Conservation (phyloP, 129 eudicot genomes). For the Chrysanthemum seticuspe region DNA sequence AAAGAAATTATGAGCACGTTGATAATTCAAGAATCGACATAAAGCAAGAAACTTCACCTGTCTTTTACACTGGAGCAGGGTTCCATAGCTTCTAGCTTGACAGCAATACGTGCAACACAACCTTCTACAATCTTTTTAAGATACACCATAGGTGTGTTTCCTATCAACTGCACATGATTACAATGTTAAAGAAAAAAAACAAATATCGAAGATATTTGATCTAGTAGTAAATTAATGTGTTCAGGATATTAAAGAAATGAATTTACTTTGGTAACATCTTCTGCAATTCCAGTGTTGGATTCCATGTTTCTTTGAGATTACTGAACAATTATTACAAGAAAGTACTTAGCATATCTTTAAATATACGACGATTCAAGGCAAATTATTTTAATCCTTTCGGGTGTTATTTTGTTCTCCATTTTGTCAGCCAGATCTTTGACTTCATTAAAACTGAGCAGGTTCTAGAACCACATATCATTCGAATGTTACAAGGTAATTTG, state of each 20-base stretch:
- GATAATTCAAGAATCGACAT: neutral
- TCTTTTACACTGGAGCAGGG: slow-evolving; percentile 77
- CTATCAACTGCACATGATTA: slow-evolving; percentile 50
- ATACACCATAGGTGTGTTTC: slow-evolving; percentile 74
- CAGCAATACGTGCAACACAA: slow-evolving; percentile 64
- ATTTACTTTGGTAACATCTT: slow-evolving; percentile 64
- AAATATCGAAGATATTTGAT: too few species aligned
- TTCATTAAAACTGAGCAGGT: too few species aligned
- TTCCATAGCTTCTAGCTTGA: slow-evolving; percentile 66
- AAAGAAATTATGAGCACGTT: neutral
- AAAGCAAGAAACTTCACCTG: slow-evolving; percentile 35
- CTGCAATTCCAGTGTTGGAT: slow-evolving; percentile 48
- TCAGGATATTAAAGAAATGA: slow-evolving; percentile 9
- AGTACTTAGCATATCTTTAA: slow-evolving; percentile 15
- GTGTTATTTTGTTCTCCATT: too few species aligned
- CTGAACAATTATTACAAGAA: slow-evolving; percentile 25
- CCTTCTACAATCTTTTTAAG: slow-evolving; percentile 64
- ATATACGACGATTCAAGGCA: too few species aligned
- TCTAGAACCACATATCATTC: too few species aligned
- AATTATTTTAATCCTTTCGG: too few species aligned
- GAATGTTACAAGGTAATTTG: too few species aligned
- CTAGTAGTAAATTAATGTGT: neutral
- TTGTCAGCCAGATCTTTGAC: too few species aligned
- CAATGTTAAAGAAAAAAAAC: neutral
- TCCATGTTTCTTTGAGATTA: slow-evolving; percentile 48